A percentile compares a stretch with the other conserved stretches of the same genome.
Conservation (phyloP, 768 basidiomycete species). For the Psilocybe cubensis region DNA sequence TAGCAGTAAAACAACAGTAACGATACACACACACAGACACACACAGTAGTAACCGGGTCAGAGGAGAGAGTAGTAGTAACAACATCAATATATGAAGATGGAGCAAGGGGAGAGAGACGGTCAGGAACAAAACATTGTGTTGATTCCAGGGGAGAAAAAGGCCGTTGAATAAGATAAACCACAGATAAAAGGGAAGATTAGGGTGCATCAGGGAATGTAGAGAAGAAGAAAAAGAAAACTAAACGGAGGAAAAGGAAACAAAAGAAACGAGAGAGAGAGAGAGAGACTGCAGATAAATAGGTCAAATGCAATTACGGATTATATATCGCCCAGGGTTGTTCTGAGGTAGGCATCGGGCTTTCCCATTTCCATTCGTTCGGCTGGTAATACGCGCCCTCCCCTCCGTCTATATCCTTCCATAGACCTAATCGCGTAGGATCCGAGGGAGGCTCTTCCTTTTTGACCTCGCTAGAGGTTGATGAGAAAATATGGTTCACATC, state of each 20-base stretch:
- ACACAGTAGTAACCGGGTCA: constrained; percentile 22
- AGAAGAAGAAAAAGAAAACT: constrained; percentile 23
- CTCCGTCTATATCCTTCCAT: constrained; percentile 76
- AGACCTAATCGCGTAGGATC: constrained; percentile 62
- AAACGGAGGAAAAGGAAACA: constrained; percentile 25
- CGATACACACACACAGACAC: constrained; percentile 33
- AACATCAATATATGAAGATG: constrained; percentile 41
- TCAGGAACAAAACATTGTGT: constrained; percentile 23
- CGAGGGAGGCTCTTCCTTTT: constrained; percentile 53
- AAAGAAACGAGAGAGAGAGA: constrained; percentile 24
- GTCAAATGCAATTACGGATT: constrained; percentile 48
- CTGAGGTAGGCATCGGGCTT: constrained; percentile 61
- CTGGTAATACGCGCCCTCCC: constrained; percentile 72
- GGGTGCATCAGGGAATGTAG: constrained; percentile 23
- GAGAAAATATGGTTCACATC: constrained; percentile 52
- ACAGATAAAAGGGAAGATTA: constrained; percentile 34
- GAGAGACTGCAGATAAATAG: constrained; percentile 36
- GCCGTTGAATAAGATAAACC: constrained; percentile 33
- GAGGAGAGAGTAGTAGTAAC: constrained; percentile 31
- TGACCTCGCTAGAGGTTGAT: constrained; percentile 43
- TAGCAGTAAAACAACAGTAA: constrained; percentile 64
- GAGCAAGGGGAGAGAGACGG: constrained; percentile 34
- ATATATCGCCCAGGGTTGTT: constrained; percentile 77
- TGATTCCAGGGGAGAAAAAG: constrained; percentile 19
- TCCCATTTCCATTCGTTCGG: constrained; percentile 75